Percentiles rank a stretch among this genome's conserved stretches.
Conservation (phyloP, 2,329 filamentous ascomycete genomes). For the Chaetothyriales sp. region DNA sequence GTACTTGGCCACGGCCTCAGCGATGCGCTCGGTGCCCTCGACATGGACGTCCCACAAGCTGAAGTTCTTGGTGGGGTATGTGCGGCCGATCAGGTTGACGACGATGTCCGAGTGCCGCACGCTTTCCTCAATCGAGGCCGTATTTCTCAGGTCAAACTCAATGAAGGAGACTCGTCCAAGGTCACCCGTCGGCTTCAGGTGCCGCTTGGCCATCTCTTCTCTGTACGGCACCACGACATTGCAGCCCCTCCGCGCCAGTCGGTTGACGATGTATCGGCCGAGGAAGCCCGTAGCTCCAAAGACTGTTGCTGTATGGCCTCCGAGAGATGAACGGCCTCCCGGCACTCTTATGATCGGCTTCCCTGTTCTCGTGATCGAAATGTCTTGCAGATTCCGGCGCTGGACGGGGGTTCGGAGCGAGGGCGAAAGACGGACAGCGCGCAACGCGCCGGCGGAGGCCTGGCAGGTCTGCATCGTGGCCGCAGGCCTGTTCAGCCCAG, state of each 20-base stretch:
- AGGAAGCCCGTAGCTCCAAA: constrained; percentile 95
- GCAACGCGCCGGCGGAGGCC: constrained; percentile 31
- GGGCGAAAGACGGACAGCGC: constrained; percentile 23
- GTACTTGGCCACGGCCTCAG: constrained; percentile 89
- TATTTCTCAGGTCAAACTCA: constrained; percentile 91
- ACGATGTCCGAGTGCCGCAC: constrained; percentile 95
- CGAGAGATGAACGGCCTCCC: constrained; percentile 64
- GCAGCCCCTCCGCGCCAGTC: constrained; percentile 82
- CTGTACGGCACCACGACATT: constrained; percentile 86
- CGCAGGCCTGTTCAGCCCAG: constrained; percentile 4
- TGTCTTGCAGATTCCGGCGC: constrained; percentile 52
- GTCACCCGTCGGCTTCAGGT: constrained; percentile 92
- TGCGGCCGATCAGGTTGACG: constrained; percentile 86
- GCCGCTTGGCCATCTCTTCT: constrained; percentile 95
- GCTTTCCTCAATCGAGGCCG: constrained; percentile 85
- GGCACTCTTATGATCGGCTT: constrained; percentile 82
- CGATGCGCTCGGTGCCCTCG: constrained; percentile 82
- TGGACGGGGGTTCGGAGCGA: constrained; percentile 19
- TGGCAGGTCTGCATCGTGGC: constrained; percentile 16
- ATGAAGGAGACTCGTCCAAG: constrained; percentile 78
- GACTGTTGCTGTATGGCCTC: constrained; percentile 89
- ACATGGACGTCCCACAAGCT: constrained; percentile 82
- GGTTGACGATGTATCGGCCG: constrained; percentile 93
- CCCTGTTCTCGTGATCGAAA: constrained; percentile 86
- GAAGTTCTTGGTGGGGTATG: constrained; percentile 98